These are phyloP conservation scores for Fraxinus quadrangulata DNA, from an alignment of 257 asterid species.

Conservation along the genomic window DNA sequence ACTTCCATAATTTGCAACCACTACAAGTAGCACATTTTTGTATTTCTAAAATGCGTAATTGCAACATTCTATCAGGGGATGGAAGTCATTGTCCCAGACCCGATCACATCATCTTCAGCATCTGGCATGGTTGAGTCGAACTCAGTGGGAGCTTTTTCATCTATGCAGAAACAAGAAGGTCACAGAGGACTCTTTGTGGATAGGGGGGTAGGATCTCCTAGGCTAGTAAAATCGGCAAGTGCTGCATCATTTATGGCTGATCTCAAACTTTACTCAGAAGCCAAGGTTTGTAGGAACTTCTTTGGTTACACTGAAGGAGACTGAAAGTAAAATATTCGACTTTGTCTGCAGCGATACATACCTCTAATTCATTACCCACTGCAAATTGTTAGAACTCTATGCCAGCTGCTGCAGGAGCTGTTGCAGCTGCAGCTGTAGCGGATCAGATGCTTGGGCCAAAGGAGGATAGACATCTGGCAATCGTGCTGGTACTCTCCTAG, in stretches of 20 bases:
- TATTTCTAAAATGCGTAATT: conserved; percentile 19
- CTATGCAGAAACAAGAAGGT: conserved; percentile 80
- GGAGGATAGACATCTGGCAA: conserved; percentile 96
- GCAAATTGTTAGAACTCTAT: conserved; percentile 61
- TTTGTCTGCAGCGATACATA: neutral
- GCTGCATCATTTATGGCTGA: conserved; percentile 53
- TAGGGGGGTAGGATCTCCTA: conserved; percentile 98
- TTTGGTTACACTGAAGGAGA: conserved; percentile 20
- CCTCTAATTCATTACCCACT: conserved; percentile 37
- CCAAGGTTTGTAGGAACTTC: conserved; percentile 60
- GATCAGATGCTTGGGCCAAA: conserved; percentile 99
- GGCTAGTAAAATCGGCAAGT: conserved; percentile 78
- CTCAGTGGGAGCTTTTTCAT: conserved; percentile 63
- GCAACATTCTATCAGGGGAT: conserved; percentile 48
- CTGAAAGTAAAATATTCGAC: conserved; percentile 13
- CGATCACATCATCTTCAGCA: conserved; percentile 43
- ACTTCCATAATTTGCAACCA: conserved; percentile 20
- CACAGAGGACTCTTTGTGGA: conserved; percentile 91
- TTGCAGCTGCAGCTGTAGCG: conserved; percentile 98
- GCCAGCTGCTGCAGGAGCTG: conserved; percentile 99
- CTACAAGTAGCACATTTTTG: conserved; percentile 15
- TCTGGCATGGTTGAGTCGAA: conserved; percentile 67
- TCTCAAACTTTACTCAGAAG: conserved; percentile 64
- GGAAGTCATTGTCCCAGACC: conserved; percentile 68
- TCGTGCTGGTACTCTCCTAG: conserved; percentile 69